A percentile compares a stretch with the other conserved stretches of the same genome.
Conservation (phyloP, 2,329 filamentous ascomycete species). For the Microascus cirrosus region DNA sequence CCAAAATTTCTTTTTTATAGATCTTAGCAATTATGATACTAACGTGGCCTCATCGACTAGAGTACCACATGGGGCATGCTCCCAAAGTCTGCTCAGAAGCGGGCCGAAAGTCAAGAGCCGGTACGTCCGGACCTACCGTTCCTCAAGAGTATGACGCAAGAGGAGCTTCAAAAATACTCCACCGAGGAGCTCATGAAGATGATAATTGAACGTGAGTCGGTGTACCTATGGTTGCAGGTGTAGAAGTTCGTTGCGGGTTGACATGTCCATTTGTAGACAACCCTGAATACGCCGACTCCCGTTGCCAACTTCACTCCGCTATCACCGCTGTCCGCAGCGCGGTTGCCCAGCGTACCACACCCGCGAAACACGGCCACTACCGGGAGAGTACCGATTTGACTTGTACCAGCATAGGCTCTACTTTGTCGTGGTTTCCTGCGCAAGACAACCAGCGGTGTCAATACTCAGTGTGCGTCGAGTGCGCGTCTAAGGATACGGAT, state of each 20-base stretch:
- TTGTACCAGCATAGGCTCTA: background rate
- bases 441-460: slow-evolving; percentile 29
- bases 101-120: background rate
- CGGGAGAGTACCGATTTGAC: background rate
- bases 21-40: background rate
- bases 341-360: background rate
- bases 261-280: background rate
- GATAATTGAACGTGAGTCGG: background rate
- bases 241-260: background rate
- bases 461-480: slow-evolving; percentile 37
- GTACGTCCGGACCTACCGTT: background rate
- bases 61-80: background rate
- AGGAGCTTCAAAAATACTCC: background rate
- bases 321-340: background rate
- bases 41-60: background rate
- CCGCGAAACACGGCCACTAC: background rate
- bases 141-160: background rate
- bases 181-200: background rate
- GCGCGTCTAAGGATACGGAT: slow-evolving; percentile 30
- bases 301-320: slow-evolving; percentile 1
- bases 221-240: background rate
- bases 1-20: background rate
- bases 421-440: background rate
- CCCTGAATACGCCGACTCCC: background rate
- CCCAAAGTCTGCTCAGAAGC: background rate